A percentile compares a stretch with the other conserved stretches of the same genome.
Evolutionary conservation across 441 rosid species (phyloP).

Genomic region (Lepidium campestre): DNA sequence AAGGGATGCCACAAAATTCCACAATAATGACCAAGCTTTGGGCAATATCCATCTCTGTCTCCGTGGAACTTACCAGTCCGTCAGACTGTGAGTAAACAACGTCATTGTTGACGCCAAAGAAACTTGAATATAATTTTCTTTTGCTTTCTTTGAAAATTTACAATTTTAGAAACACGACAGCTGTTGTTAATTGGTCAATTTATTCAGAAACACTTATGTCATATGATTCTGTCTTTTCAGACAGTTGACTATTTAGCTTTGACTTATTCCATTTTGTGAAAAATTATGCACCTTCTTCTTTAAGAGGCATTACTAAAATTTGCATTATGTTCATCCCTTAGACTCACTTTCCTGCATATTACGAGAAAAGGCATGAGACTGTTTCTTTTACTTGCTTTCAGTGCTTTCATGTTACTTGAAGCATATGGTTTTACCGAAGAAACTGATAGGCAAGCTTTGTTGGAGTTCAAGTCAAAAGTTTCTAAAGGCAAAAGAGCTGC

Average conservation of each 20-base stretch:
- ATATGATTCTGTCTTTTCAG: neutral
- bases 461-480: neutral
- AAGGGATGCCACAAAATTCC: no score
- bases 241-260: neutral
- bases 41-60: no score
- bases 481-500: neutral
- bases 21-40: no score
- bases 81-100: no score
- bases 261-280: neutral
- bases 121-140: no score
- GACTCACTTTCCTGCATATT: neutral
- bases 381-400: neutral
- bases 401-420: neutral
- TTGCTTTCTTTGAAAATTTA: no score
- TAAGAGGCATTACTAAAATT: no score
- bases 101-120: no score
- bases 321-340: neutral
- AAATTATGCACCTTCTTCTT: neutral
- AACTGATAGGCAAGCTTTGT: neutral
- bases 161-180: no score
- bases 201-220: neutral
- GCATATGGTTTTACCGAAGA: neutral
- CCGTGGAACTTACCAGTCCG: no score
- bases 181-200: no score
- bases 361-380: neutral